Base-by-base conservation (phyloP, 2,329 filamentous ascomycete species). In the Westerdykella ornata region DNA sequence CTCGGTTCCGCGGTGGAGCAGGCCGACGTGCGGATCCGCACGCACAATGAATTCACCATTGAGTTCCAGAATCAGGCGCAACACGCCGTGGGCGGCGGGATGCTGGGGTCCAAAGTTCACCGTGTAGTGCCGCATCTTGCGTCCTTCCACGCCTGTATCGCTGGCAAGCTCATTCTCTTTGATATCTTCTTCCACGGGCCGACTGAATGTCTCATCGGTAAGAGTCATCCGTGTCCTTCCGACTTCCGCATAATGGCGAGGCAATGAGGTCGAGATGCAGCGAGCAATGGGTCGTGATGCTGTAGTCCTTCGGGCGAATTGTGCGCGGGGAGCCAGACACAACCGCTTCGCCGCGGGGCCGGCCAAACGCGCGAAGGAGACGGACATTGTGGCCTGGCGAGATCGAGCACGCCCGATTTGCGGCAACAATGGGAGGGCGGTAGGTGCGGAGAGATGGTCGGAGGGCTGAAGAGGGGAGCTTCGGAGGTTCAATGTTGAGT, bases 51-150 rank as follows among this genome's bases (percentile, higher is more conserved):
- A 88, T 74, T 98, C 92, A 67, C 92, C 92, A 70, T 88, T 96
- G 66, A 98, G 79, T 70, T 98, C 92, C 59, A 98, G 80, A 75
- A 98, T 98, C 72, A 98, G 72, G 41, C 92, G 88, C 71, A 98
- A 73, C 80, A 98, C 92, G 63, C 92, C 92, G 79, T 98, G 92
- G 59, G 92, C 94, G 52, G 92, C 92, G 30, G 92, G 92, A 76
- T 98, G 92, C 77, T 98, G 92, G 51, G 92, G 92, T 42, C 92
- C 92, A 62, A 98, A 98, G 77, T 98, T 98, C 75, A 98, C 90
- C 5, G 92, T 98, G 74, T 98, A 98, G 73, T 98, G 92, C 54
- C 92, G 82, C 67, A 98, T 85, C 78, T 96, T 97, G 69, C 90
- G 84, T 70, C 73, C 69, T 54, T 76, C 74, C 39, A 58, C 56